Conservation (phyloP, 768 basidiomycete species). For the Rhodosporidiobolus odoratus region DNA sequence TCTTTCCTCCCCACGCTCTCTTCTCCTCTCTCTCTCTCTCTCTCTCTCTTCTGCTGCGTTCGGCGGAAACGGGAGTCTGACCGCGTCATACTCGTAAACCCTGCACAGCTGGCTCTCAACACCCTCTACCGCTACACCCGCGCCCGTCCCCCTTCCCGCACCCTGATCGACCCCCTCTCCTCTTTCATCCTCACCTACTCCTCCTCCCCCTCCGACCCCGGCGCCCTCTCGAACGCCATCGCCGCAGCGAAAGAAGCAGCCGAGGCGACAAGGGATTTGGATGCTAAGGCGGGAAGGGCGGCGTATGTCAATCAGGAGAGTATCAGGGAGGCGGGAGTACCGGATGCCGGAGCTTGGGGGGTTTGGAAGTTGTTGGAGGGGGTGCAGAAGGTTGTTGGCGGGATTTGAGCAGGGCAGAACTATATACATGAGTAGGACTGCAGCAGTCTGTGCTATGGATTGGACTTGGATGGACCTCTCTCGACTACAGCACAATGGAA, state of each 20-base stretch:
- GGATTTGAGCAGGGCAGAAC: neutral
- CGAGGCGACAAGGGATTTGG: conserved; percentile 47
- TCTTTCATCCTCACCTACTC: conserved; percentile 46
- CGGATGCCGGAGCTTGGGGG: conserved; percentile 50
- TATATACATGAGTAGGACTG: neutral
- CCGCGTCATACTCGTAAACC: neutral
- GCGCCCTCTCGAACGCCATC: conserved; percentile 42
- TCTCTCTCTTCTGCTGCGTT: neutral
- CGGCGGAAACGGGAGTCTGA: too few species aligned
- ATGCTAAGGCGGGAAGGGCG: conserved; percentile 45
- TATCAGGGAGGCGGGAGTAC: conserved; percentile 45
- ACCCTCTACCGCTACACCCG: conserved; percentile 45
- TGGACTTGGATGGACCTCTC: too few species aligned
- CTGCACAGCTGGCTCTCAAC: conserved; percentile 36
- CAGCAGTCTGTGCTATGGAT: too few species aligned
- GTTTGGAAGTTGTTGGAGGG: conserved; percentile 42
- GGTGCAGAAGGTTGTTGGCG: conserved; percentile 10
- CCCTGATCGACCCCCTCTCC: conserved; percentile 50
- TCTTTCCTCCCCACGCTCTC: neutral
- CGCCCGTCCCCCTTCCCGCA: conserved; percentile 49
- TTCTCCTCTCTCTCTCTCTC: neutral
- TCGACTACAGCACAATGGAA: too few species aligned
- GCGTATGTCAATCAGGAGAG: conserved; percentile 49
- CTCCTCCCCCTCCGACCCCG: conserved; percentile 34
- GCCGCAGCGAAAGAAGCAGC: conserved; percentile 46